Base-by-base conservation (phyloP, 768 basidiomycete species). In the Pleurotus giganteus region DNA sequence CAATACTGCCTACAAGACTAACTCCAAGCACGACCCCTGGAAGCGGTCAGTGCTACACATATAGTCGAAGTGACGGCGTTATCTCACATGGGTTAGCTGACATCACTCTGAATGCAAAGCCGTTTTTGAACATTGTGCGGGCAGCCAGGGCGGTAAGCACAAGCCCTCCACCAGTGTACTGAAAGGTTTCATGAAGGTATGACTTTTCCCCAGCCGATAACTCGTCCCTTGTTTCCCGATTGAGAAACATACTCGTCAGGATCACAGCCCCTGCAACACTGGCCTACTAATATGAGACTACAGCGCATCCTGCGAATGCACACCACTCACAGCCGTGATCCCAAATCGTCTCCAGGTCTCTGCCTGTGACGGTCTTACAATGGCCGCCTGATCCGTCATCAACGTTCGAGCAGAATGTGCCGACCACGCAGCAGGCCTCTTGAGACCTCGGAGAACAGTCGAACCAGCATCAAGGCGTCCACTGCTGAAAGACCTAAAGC, bases 11-110 rank as follows among this genome's bases (percentile, higher is more conserved):
- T 12, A 77, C 85, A 37, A 93, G 78, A 69, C 91, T 86, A 47
- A 88, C 83, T 58, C 90, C 91, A 42, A 93, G 80, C 2, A 94
- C 89, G 52, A 88, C 73, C 91, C 88, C 86, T 88, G 53, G n/a
- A 19, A 58, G 6, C 34, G 15, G 42, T 49, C 39, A 11, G 47
- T n/a, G 26, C 51, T 24, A 36, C 46, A 28, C 26, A 34, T 2
- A 32, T 28, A 47, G 29, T 1, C 54, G 34, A 41, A 15, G 39
- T 7, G n/a, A 19, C n/a, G 9, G 32, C n/a, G 44, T 46, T 13
- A 29, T 67, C 82, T 56, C 60, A 86, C 90, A 93, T 57, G 91
- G 91, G 68, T 92, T 93, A 12, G 89, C 82, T 0, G 86, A 71
- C 91, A 94, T 91, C 52, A 94, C 74, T 53, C 86, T 80, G 71